Base-by-base conservation (phyloP, 1,139 yeast genomes). In the Diutina mesorugosa region DNA sequence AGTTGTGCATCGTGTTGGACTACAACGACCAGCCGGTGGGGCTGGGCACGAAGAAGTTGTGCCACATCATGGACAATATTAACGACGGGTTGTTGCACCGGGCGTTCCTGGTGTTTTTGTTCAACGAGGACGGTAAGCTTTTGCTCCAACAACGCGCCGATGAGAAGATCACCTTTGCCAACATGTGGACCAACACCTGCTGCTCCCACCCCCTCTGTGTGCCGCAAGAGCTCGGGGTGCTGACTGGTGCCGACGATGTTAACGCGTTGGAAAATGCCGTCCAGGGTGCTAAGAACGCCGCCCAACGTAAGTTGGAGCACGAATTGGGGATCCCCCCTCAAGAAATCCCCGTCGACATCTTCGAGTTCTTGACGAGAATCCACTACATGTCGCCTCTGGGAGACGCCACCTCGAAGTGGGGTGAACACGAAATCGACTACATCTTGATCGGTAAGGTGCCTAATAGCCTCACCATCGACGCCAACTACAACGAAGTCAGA, bases 131-230 rank as follows among this genome's bases (percentile, higher is more conserved):
- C 56, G 84, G 84, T 59, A 80, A 86, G 71, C 78, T 95, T 61
- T 77, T 93, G 62, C 78, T 93, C 63, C 99, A 93, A 72, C 96
- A 90, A 72, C 83, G 99, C 64, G 98, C 99, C 0, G 85, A 85
- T 59, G 98, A 93, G 69, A 93, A 93, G 71, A 93, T 93, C 72
- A 93, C 99, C 1, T 93, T 93, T 71, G 96, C 99, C 1, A 83
- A 82, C 59, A 83, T 90, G 86, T 93, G 99, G 99, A 93, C 99
- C 51, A 93, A 93, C 69, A 95, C 99, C 2, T 95, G 99, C 71
- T 93, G 99, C 69, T 91, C 98, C 0, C 99, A 93, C 70, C 99
- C 99, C 6, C 76, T 93, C 58, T 90, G 96, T 59, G 83, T 90
- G 32, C 80, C 85, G 47, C 74, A 82, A 48, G 99, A 93, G 70